Conservation (phyloP, 495 filamentous ascomycete species). For the Aspergillus bridgeri region DNA sequence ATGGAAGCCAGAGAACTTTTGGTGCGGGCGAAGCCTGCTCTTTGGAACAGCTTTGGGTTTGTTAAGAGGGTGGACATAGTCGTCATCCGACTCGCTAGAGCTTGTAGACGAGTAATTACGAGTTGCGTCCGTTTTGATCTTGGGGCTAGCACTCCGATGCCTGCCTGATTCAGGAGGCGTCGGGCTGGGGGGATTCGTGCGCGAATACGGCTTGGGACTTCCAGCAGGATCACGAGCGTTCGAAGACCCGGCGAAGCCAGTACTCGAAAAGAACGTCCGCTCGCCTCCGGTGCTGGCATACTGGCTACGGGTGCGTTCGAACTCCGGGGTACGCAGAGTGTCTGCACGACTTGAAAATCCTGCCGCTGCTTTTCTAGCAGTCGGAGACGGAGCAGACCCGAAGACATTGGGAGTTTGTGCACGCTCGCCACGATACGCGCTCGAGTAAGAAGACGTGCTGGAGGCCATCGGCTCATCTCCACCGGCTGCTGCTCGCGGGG, state of each 20-base stretch:
- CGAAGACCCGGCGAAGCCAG: slow-evolving; percentile 41
- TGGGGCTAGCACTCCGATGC: slow-evolving; percentile 42
- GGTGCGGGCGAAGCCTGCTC: slow-evolving; percentile 36
- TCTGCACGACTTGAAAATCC: slow-evolving; percentile 16
- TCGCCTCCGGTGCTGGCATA: slow-evolving; percentile 70
- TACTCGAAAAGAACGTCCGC: slow-evolving; percentile 54
- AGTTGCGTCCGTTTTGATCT: slow-evolving; percentile 22
- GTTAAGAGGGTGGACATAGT: slow-evolving; percentile 17
- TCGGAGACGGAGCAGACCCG: slow-evolving; percentile 36
- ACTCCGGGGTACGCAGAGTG: slow-evolving; percentile 28
- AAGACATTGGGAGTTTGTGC: slow-evolving; percentile 31
- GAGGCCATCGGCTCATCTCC: slow-evolving; percentile 56
- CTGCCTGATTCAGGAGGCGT: slow-evolving; percentile 24
- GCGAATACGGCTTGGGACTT: slow-evolving; percentile 24
- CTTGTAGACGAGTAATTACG: slow-evolving; percentile 34
- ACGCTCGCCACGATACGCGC: slow-evolving; percentile 35
- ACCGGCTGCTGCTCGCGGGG: slow-evolving; percentile 48
- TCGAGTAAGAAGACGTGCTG: slow-evolving; percentile 50
- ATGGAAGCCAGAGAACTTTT: slow-evolving; percentile 35
- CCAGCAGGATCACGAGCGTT: slow-evolving; percentile 46
- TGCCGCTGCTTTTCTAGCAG: slow-evolving; percentile 38
- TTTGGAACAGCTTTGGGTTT: slow-evolving; percentile 46
- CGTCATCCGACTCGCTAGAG: slow-evolving; percentile 36
- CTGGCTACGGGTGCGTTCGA: slow-evolving; percentile 58
- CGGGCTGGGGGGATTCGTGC: slow-evolving; percentile 37